A percentile compares a stretch with the other conserved stretches of the same genome.
Conservation (phyloP, 495 filamentous ascomycete genomes). For the Trichoderma parareesei region DNA sequence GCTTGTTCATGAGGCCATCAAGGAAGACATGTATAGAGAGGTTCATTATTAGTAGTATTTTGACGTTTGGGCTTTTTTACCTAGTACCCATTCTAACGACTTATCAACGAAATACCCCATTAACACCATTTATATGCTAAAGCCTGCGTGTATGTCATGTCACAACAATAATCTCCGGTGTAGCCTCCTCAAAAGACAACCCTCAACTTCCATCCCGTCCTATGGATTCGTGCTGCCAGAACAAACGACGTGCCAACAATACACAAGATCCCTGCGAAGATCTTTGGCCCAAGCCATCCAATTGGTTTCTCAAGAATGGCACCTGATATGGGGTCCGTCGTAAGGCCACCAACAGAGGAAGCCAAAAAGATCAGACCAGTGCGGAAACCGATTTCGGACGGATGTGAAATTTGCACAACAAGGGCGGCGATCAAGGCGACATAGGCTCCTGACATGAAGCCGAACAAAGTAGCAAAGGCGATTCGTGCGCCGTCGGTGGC, state of each 20-base stretch:
- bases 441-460: slow-evolving; percentile 38
- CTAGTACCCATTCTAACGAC: not conserved
- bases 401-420: slow-evolving; percentile 20
- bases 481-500: slow-evolving; percentile 46
- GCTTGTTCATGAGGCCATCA: not conserved
- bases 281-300: slow-evolving; percentile 15
- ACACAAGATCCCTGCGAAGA: slow-evolving; percentile 17
- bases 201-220: slow-evolving; percentile 13
- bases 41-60: too few relatives aligned
- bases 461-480: slow-evolving; percentile 52
- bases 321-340: slow-evolving; percentile 15
- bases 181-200: slow-evolving; percentile 4
- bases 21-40: not conserved
- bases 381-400: slow-evolving; percentile 18
- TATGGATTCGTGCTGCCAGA: slow-evolving; percentile 12
- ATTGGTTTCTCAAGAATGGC: slow-evolving; percentile 21
- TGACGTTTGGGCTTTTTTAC: not conserved
- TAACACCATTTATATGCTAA: not conserved
- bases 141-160: not conserved
- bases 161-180: not conserved
- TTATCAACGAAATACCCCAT: not conserved
- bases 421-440: slow-evolving; percentile 19
- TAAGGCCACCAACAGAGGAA: slow-evolving; percentile 24
- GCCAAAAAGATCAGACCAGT: slow-evolving; percentile 17
- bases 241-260: slow-evolving; percentile 17